Evolutionary conservation across 805 yeast species (phyloP), one percentile per base, ranked within the genome.

Genomic region (Yarrowia sp.): DNA sequence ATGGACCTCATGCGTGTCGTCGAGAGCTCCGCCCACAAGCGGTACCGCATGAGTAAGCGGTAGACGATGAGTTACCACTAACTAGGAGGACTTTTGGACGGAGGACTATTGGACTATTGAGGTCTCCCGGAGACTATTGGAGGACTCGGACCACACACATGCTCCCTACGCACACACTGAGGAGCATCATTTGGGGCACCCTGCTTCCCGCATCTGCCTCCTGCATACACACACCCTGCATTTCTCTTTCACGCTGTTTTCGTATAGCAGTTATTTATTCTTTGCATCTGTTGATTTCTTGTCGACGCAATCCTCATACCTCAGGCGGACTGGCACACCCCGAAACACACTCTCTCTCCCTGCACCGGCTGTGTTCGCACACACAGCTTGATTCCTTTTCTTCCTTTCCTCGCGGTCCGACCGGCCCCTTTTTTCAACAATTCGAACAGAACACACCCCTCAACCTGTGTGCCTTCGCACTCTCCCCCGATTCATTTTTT

Each of bases 1-100:
- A 49, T 56, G 16, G 79, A 77, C 71, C 67, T 77, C 45, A 68
- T 77, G 32, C 46, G 74, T 8, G 69, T 76, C 7, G 73, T 77
- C 8, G 68, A 70, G n/a, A 75, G 74, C 36, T 72, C 73, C 52
- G 67, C 67, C 15, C 67, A 63, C 41, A 59, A 59, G 46, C 41
- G 65, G 7, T 59, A 32, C 38, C 65, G 65, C 2, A 59, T 59
- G 65, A 45, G 42, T 32, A 42, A n/a, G 32, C 43, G 58, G 32
- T 36, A 38, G 8, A 8, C 14, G 7, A 19, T 19, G 19, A 19
- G 1, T 19, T 19, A 19, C 19, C 19, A 19, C 19, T 19, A 19
- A 26, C 32, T 2, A 26, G 32, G 32, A 26, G 32, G 32, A 26
- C 19, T 19, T 19, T 19, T 19, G 19, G 19, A 19, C 19, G 19